These are phyloP conservation scores for Scedosporium aurantiacum DNA, from an alignment of 2,329 filamentous ascomycete species.

Conservation along the genomic window DNA sequence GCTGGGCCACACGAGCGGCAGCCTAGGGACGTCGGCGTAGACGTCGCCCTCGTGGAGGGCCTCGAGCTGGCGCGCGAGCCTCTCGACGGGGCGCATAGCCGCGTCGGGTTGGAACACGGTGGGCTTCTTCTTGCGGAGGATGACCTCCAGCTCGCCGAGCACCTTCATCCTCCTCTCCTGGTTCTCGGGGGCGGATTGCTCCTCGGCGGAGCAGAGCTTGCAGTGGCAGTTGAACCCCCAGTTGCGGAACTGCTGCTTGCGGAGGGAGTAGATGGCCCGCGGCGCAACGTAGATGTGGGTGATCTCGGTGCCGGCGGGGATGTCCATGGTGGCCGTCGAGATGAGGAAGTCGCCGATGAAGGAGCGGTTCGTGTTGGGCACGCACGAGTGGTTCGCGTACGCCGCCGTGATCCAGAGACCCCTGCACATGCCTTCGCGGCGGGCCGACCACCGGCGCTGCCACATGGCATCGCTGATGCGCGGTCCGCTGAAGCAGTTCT, in stretches of 20 bases:
- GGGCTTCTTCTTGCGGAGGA: slow-evolving; percentile 13
- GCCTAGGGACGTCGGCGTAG: slow-evolving; percentile 18
- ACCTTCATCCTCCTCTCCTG: slow-evolving; percentile 14
- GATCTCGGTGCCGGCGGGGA: slow-evolving; percentile 25
- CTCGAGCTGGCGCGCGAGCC: slow-evolving; percentile 19
- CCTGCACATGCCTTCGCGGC: slow-evolving; percentile 9
- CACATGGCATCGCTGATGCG: slow-evolving; percentile 12
- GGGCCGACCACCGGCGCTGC: background rate
- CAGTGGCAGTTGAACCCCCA: slow-evolving; percentile 32
- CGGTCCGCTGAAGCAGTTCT: slow-evolving; percentile 27
- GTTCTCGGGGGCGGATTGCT: slow-evolving; percentile 8
- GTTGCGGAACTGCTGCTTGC: slow-evolving; percentile 17
- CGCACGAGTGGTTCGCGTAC: slow-evolving; percentile 31
- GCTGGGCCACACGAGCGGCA: slow-evolving; percentile 23
- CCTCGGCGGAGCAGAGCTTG: slow-evolving; percentile 23
- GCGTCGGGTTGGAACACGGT: slow-evolving; percentile 18
- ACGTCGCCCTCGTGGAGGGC: slow-evolving; percentile 20
- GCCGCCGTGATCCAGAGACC: slow-evolving; percentile 28
- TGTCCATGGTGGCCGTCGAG: slow-evolving; percentile 24
- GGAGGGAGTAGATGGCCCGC: slow-evolving; percentile 16
- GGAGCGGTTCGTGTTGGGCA: slow-evolving; percentile 22
- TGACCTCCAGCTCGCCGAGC: slow-evolving; percentile 13
- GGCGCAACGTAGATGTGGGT: slow-evolving; percentile 26
- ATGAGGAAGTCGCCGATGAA: slow-evolving; percentile 35
- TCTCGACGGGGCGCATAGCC: slow-evolving; percentile 20